Conservation (phyloP, 208 protist genomes). For the Leishmania aethiopica region DNA sequence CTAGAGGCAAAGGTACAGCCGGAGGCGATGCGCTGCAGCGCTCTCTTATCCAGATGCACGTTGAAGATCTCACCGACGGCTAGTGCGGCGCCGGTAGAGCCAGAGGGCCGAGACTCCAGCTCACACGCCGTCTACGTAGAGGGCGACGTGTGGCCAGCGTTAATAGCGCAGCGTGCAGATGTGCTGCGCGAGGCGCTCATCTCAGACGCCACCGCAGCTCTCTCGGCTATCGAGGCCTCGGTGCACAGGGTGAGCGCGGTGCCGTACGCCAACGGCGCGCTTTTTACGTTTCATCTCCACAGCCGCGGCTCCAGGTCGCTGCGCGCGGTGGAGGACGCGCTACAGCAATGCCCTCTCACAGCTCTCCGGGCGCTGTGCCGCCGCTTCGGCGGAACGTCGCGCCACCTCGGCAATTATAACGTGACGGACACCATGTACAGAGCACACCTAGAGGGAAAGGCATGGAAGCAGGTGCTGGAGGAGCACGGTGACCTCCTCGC, state of each 20-base stretch:
- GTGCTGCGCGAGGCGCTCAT: conserved; percentile 8
- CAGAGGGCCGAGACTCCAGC: not conserved
- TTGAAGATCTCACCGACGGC: not conserved
- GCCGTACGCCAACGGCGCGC: not conserved
- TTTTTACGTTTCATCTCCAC: conserved; percentile 19
- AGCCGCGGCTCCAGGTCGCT: not conserved
- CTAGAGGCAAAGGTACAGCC: not conserved
- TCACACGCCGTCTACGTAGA: conserved; percentile 15
- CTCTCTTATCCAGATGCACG: conserved; percentile 3
- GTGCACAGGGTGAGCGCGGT: conserved; percentile 1
- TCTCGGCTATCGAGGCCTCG: not conserved
- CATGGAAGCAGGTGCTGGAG: conserved; percentile 17
- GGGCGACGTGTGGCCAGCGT: conserved; percentile 11
- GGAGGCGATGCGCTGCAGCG: not conserved
- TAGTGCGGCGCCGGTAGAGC: not conserved
- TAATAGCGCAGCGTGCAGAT: conserved; percentile 9
- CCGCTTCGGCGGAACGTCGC: not conserved
- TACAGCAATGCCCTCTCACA: conserved; percentile 14
- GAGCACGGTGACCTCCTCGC: conserved; percentile 5
- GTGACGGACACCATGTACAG: not conserved
- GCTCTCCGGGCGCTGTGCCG: not conserved
- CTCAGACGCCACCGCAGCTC: not conserved
- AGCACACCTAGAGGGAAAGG: conserved; percentile 12
- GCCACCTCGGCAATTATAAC: not conserved
- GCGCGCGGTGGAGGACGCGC: not conserved